phyloP scores from a whole-genome alignment of 2,329 filamentous ascomycete genomes.

The Epichloe typhina region DNA sequence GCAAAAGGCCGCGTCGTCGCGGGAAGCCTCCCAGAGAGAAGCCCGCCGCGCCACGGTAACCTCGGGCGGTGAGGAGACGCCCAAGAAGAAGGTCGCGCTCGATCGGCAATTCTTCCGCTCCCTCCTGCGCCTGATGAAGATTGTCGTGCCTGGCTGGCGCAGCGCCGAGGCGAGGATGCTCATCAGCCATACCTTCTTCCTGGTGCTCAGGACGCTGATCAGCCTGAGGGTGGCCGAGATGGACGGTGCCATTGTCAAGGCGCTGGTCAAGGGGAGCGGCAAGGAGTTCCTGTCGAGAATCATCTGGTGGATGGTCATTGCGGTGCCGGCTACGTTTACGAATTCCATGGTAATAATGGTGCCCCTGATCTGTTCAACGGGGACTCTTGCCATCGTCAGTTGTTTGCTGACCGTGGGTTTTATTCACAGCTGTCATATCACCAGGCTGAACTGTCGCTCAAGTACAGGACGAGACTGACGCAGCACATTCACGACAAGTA shows the following conservation, averaged over 20 bases:
- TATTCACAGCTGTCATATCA: constrained; percentile 71
- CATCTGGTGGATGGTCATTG: constrained; percentile 97
- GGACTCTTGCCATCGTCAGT: not conserved
- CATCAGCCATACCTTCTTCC: constrained; percentile 82
- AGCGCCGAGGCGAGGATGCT: constrained; percentile 80
- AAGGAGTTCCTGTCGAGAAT: constrained; percentile 80
- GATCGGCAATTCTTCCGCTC: constrained; percentile 73
- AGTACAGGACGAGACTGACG: constrained; percentile 88
- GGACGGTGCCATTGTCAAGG: constrained; percentile 87
- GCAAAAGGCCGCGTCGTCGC: constrained; percentile 70
- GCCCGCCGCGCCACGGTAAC: constrained; percentile 36
- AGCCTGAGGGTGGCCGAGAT: constrained; percentile 93
- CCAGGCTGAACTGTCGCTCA: constrained; percentile 84
- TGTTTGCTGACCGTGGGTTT: not conserved
- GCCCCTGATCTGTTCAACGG: too few species aligned
- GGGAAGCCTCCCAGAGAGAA: constrained; percentile 46
- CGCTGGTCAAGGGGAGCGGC: constrained; percentile 78
- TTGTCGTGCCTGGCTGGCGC: constrained; percentile 81
- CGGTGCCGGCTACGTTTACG: constrained; percentile 90
- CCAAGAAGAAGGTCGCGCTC: constrained; percentile 74
- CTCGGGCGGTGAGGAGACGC: constrained; percentile 22
- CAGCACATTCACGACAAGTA: constrained; percentile 92
- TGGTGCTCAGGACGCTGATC: constrained; percentile 81
- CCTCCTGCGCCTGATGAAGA: constrained; percentile 62
- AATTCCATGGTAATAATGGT: constrained; percentile 71